Conservation (phyloP, 2,329 filamentous ascomycete genomes). For the Lizonia empirigonia region DNA sequence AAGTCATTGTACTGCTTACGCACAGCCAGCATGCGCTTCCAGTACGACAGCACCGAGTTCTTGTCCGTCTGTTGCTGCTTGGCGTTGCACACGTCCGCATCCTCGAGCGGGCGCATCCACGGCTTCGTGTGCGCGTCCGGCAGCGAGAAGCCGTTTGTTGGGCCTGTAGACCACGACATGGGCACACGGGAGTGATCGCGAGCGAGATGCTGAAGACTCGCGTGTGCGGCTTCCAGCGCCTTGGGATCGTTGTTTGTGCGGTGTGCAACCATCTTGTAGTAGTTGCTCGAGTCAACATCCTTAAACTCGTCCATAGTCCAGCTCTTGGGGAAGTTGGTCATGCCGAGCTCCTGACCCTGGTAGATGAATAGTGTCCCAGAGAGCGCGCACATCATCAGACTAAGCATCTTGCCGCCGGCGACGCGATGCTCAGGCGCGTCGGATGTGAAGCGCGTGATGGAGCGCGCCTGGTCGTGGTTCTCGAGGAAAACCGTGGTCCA, state of each 20-base stretch:
- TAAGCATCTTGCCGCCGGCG: slow-evolving; percentile 55
- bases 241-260: slow-evolving; percentile 35
- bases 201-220: slow-evolving; percentile 63
- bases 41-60: slow-evolving; percentile 64
- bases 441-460: slow-evolving; percentile 55
- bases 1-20: slow-evolving; percentile 63
- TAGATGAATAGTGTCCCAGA: slow-evolving; percentile 59
- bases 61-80: slow-evolving; percentile 55
- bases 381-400: slow-evolving; percentile 55
- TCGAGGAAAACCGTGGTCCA: slow-evolving; percentile 60
- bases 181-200: slow-evolving; percentile 71
- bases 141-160: slow-evolving; percentile 64
- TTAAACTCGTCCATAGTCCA: slow-evolving; percentile 57
- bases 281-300: slow-evolving; percentile 62
- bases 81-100: slow-evolving; percentile 62
- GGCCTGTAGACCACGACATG: slow-evolving; percentile 66
- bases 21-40: slow-evolving; percentile 61
- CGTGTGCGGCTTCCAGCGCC: slow-evolving; percentile 55
- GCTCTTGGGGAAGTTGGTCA: slow-evolving; percentile 54
- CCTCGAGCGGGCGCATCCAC: slow-evolving; percentile 66
- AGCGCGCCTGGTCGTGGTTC: slow-evolving; percentile 60
- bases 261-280: slow-evolving; percentile 48
- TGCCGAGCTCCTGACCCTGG: slow-evolving; percentile 59
- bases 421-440: slow-evolving; percentile 55
- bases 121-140: slow-evolving; percentile 55